Base-by-base conservation (phyloP, 2,329 filamentous ascomycete genomes). In the Dactylellina haptotyla region DNA sequence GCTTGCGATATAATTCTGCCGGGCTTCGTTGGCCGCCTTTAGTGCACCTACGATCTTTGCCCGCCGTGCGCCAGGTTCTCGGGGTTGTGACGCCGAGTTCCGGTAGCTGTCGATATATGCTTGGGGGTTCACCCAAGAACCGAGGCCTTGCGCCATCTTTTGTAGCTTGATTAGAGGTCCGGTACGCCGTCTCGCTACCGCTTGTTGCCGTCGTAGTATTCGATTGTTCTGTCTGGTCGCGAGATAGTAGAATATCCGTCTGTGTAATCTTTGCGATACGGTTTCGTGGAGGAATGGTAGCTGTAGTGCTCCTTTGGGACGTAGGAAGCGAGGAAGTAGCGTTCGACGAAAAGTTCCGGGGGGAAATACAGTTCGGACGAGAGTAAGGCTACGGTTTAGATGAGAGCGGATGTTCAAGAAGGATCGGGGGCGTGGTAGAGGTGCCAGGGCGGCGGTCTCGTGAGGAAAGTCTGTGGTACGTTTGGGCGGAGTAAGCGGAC, bases 1-100 rank as follows among this genome's bases (percentile, higher is more conserved):
- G 83, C 64, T 76, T 9, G 76, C 43, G 20, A 75, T 76, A 79
- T 91, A 91, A 39, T 85, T 84, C 80, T 91, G 89, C 37, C 89
- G 84, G 64, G 91, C 79, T 79, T 91, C 89, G 78, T 91, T 91
- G 9, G 89, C 89, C 56, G 89, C 88, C 79, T 87, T 89, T 62
- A 91, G 79, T 78, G 90, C 90, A 10, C 87, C 88, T 1, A 67
- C 75, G 50, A 78, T 53, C 59, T 50, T 77, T 34, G 75, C 72
- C n/a, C 77, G 59, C 20, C 76, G 67, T 1, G 72, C 67, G 20
- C 77, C 75, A 9, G 70, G 53, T 46, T 62, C 70, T 45, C 70
- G 51, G 26, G 54, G 70, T 51, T 65, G 58, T 20, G 51, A 34
- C 16, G 66, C 18, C 14, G 66, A 64, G 9, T 32, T 58, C 37